These are phyloP conservation scores for Antitrichia curtipendula DNA, from an alignment of 225 moss, liverwort and hornwort genomes.

Conservation along the genomic window DNA sequence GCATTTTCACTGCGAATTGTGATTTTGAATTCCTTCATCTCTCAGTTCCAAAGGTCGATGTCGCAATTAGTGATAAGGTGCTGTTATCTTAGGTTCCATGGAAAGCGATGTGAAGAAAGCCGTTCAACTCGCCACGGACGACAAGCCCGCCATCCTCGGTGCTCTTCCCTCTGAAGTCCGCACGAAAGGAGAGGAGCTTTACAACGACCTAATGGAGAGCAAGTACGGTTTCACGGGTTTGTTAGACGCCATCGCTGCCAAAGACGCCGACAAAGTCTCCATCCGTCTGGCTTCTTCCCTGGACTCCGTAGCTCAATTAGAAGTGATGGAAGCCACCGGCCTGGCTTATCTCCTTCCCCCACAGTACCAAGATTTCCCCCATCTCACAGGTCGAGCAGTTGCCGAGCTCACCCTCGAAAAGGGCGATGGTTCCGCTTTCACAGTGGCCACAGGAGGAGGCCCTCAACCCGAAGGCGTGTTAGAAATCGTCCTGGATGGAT, in stretches of 20 bases:
- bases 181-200: conserved; percentile 56
- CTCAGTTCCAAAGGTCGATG: neutral
- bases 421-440: conserved; percentile 83
- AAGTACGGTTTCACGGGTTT: conserved; percentile 57
- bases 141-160: conserved; percentile 62
- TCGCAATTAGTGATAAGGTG: neutral
- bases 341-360: conserved; percentile 71
- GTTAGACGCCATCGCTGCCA: conserved; percentile 63
- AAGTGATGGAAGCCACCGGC: conserved; percentile 79
- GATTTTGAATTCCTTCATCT: neutral
- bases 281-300: conserved; percentile 68
- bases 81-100: conserved; percentile 44
- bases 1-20: neutral
- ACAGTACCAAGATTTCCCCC: conserved; percentile 73
- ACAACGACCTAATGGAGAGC: conserved; percentile 47
- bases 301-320: conserved; percentile 58
- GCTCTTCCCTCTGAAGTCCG: conserved; percentile 49
- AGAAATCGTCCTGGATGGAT: conserved; percentile 87
- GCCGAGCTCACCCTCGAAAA: conserved; percentile 65
- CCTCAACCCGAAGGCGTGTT: conserved; percentile 63
- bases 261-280: conserved; percentile 90
- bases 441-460: conserved; percentile 82
- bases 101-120: conserved; percentile 89
- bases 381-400: conserved; percentile 81
- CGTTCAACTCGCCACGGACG: conserved; percentile 52